phyloP scores from a whole-genome alignment of 768 basidiomycete species.

The Polyporus arcularius region DNA sequence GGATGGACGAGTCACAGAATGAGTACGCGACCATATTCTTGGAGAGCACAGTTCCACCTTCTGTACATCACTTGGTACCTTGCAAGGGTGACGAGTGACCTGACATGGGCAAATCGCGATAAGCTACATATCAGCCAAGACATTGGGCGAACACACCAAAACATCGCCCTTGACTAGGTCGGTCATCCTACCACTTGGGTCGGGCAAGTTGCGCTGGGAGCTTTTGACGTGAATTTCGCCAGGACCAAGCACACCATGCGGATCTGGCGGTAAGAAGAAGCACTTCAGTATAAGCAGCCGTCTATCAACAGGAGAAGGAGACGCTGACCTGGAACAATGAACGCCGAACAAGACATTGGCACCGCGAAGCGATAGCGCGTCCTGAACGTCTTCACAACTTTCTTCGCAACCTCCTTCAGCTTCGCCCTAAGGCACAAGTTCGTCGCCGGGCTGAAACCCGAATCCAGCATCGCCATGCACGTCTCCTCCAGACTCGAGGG shows the following conservation, averaged over 20 bases:
- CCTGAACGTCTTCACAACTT: conserved; percentile 42
- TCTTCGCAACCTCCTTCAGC: conserved; percentile 49
- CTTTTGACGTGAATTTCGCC: conserved; percentile 62
- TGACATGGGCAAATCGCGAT: conserved; percentile 20
- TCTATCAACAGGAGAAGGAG: neutral
- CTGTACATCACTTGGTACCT: conserved; percentile 65
- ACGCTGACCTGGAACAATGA: conserved; percentile 55
- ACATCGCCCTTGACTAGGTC: conserved; percentile 60
- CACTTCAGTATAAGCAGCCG: neutral
- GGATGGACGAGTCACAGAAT: neutral
- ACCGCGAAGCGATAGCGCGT: conserved; percentile 51
- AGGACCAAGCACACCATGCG: conserved; percentile 47
- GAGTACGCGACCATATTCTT: neutral
- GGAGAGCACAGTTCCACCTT: conserved; percentile 43
- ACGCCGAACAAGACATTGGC: conserved; percentile 60
- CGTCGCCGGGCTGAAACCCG: conserved; percentile 55
- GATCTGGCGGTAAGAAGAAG: conserved; percentile 41
- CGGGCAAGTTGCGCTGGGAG: conserved; percentile 43
- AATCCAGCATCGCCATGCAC: conserved; percentile 52
- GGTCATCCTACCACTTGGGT: conserved; percentile 43
- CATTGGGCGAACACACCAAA: conserved; percentile 38
- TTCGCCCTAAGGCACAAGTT: conserved; percentile 56
- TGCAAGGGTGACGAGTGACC: conserved; percentile 71
- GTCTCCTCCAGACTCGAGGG: conserved; percentile 70
- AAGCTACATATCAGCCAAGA: neutral